These are phyloP conservation scores for Quercus tomentella DNA, from an alignment of 331 rosid species.

Conservation along the genomic window DNA sequence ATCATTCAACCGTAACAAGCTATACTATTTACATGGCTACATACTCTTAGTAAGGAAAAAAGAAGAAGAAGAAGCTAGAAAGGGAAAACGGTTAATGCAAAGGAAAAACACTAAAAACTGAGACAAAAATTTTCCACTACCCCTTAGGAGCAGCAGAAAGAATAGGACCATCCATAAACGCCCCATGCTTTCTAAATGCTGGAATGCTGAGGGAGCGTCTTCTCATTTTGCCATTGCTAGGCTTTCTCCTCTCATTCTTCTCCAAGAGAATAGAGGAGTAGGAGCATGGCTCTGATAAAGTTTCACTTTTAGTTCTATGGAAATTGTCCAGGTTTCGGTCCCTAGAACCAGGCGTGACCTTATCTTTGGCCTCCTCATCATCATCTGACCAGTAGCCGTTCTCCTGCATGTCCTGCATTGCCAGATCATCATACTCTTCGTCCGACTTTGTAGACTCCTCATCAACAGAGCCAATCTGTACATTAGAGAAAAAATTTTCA, in stretches of 20 bases:
- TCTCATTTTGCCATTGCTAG: conserved; percentile 47
- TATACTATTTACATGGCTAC: neutral
- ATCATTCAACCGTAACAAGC: neutral
- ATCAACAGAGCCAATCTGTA: conserved; percentile 88
- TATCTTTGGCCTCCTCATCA: conserved; percentile 38
- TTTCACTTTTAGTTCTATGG: conserved; percentile 52
- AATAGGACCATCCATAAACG: conserved; percentile 55
- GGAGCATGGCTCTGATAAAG: conserved; percentile 40
- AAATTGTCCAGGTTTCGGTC: conserved; percentile 51
- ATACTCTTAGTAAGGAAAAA: neutral
- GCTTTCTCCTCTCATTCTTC: conserved; percentile 33
- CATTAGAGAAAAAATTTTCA: neutral
- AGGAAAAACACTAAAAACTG: neutral
- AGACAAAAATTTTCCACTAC: conserved; percentile 25
- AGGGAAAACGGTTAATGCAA: neutral
- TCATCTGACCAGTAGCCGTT: conserved; percentile 55
- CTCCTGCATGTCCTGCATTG: conserved; percentile 64
- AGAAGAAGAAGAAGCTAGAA: neutral
- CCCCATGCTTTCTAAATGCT: conserved; percentile 54
- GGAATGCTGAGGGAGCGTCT: conserved; percentile 90
- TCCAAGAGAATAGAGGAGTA: conserved; percentile 48
- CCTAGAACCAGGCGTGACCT: conserved; percentile 18
- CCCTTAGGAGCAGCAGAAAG: conserved; percentile 74
- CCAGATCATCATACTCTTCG: conserved; percentile 95
- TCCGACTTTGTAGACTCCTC: conserved; percentile 97